These are phyloP conservation scores for Euphorbia pulcherrima DNA, from an alignment of 345 rosid genomes.

Conservation along the genomic window DNA sequence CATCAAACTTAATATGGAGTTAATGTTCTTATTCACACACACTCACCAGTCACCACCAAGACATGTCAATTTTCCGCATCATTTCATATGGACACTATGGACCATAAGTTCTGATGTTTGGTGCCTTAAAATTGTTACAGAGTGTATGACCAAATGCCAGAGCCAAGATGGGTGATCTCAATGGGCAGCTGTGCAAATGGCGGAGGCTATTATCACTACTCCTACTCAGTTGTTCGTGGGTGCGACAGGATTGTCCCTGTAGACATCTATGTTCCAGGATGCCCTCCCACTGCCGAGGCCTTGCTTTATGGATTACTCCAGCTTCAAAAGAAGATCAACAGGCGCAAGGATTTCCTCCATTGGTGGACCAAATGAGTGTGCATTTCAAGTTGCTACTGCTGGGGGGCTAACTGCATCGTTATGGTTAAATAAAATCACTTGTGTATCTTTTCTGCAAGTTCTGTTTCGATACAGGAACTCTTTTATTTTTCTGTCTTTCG, in stretches of 20 bases:
- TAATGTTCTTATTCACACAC: background rate
- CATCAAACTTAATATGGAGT: background rate
- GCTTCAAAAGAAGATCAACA: slow-evolving; percentile 94
- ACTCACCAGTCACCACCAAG: background rate
- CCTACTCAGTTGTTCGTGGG: slow-evolving; percentile 92
- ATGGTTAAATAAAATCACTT: slow-evolving; percentile 20
- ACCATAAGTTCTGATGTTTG: slow-evolving; percentile 6
- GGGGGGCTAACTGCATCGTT: slow-evolving; percentile 7
- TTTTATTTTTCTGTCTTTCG: background rate
- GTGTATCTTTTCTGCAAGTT: slow-evolving; percentile 17
- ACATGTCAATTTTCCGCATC: background rate
- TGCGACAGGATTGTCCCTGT: slow-evolving; percentile 98
- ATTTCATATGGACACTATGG: background rate
- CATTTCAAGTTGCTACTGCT: background rate
- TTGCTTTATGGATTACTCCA: slow-evolving; percentile 87
- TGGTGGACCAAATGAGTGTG: slow-evolving; percentile 81
- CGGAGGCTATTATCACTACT: slow-evolving; percentile 97
- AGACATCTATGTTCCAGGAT: slow-evolving; percentile 93
- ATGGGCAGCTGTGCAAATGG: slow-evolving; percentile 99
- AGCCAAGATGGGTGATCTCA: slow-evolving; percentile 96
- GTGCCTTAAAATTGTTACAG: slow-evolving; percentile 35
- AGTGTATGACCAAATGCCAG: slow-evolving; percentile 99
- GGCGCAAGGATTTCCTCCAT: slow-evolving; percentile 91
- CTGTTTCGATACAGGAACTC: slow-evolving; percentile 17
- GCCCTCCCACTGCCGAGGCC: slow-evolving; percentile 98